Evolutionary conservation across 768 basidiomycete species (phyloP).

Genomic region (Naganishia kalamii): DNA sequence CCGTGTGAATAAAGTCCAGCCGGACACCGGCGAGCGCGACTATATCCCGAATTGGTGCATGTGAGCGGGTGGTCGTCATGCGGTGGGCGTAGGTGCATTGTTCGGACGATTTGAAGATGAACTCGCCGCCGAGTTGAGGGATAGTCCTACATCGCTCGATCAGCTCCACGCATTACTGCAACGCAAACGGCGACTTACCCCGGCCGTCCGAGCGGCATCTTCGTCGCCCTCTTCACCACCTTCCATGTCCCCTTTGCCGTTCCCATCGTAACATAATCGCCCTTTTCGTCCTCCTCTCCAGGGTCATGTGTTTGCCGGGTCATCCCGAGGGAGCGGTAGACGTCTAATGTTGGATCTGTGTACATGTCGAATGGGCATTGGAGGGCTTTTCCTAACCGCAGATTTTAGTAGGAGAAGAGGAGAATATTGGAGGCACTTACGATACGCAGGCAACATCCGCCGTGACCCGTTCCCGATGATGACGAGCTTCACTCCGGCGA

Average conservation of each 20-base stretch:
- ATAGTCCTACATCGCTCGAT: slow-evolving; percentile 34
- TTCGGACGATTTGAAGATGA: slow-evolving; percentile 60
- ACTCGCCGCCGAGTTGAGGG: slow-evolving; percentile 82
- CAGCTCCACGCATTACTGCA: background rate
- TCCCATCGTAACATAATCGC: slow-evolving; percentile 63
- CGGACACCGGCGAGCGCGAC: slow-evolving; percentile 58
- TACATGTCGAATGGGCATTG: slow-evolving; percentile 66
- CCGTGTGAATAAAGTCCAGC: slow-evolving; percentile 39
- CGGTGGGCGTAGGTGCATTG: slow-evolving; percentile 71
- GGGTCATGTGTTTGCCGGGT: slow-evolving; percentile 52
- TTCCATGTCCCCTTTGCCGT: slow-evolving; percentile 63
- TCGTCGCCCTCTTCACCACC: slow-evolving; percentile 53
- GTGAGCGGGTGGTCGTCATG: slow-evolving; percentile 69
- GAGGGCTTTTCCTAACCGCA: slow-evolving; percentile 52
- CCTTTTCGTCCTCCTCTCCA: slow-evolving; percentile 50
- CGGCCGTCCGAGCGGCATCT: slow-evolving; percentile 63
- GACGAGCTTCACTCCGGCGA: slow-evolving; percentile 57
- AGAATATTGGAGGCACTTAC: slow-evolving; percentile 45
- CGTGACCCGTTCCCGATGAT: slow-evolving; percentile 74
- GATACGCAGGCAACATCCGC: slow-evolving; percentile 69
- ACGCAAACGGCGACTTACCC: slow-evolving; percentile 24
- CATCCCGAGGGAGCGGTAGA: slow-evolving; percentile 76
- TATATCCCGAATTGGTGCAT: slow-evolving; percentile 66
- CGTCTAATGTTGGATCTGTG: slow-evolving; percentile 63
- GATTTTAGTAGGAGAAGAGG: slow-evolving; percentile 32